Evolutionary conservation across 2,329 filamentous ascomycete genomes (phyloP).

Genomic region (Macrophomina tecta): DNA sequence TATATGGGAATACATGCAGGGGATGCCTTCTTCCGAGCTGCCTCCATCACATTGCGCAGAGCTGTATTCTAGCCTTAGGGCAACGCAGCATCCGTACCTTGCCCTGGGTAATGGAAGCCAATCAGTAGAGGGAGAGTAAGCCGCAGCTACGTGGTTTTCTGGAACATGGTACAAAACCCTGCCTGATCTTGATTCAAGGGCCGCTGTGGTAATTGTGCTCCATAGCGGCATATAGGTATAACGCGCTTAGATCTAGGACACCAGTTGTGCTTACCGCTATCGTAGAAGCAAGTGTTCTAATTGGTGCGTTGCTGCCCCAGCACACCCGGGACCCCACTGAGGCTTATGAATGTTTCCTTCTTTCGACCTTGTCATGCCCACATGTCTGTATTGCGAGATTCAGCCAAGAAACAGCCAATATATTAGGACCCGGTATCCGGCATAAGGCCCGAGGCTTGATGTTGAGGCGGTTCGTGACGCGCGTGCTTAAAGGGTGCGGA

Average conservation of each 20-base stretch:
- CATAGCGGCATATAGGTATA: background rate
- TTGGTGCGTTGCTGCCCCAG: slow-evolving; percentile 2
- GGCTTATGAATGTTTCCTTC: slow-evolving; percentile 24
- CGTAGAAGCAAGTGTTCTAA: background rate
- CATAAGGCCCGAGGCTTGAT: background rate
- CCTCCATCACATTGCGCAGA: background rate
- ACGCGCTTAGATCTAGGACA: background rate
- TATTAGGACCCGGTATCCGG: background rate
- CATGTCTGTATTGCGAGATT: slow-evolving; percentile 2
- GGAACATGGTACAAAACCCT: background rate
- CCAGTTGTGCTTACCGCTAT: slow-evolving; percentile 19
- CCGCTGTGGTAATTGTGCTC: background rate
- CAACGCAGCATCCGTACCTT: background rate
- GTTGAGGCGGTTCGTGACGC: background rate
- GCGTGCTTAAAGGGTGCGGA: background rate
- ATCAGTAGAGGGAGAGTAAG: background rate
- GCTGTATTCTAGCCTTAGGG: background rate
- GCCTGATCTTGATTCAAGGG: background rate
- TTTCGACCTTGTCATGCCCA: background rate
- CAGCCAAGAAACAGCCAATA: slow-evolving; percentile 16
- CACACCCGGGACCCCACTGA: background rate
- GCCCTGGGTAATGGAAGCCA: background rate
- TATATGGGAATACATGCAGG: background rate
- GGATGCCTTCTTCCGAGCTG: background rate
- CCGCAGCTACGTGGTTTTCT: slow-evolving; percentile 1